Base-by-base conservation (phyloP, 228 moss, liverwort and hornwort species). In the Sphagnum magellanicum region DNA sequence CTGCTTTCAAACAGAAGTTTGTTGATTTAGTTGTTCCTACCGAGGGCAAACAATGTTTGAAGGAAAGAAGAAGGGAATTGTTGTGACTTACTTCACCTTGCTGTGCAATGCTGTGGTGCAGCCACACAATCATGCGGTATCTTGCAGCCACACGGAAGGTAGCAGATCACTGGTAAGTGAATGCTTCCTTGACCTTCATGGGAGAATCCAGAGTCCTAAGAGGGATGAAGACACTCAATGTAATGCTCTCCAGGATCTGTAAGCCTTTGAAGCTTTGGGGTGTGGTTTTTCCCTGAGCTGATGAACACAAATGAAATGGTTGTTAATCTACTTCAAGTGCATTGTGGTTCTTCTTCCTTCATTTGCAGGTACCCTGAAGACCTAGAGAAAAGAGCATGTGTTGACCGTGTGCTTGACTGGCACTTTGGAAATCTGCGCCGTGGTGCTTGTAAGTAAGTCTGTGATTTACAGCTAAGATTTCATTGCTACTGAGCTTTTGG, bases 121-220 rank as follows among this genome's bases (percentile, higher is more conserved):
- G 87, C 73, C 84, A 87, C 82, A 79, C 95, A 52, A 95, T 95
- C 68, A 65, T 90, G 75, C 74, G 80, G 82, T 92, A 94, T 67
- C 78, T 91, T 70, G 84, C 81, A 55, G 69, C 76, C 51, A 82
- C 83, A 14, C 75, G 78, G 64, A 84, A 83, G 73, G 82, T 90
- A 46, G 79, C 87, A 59, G 90, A 90, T 71, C 95, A 89, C 69
- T 92, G 95, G 90, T 92, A 71, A 82, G 64, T 51, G 50, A 48
- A 12, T 55, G 12, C 12, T 55, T 55, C 55, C 55, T 55, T 55
- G 12, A 12, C 9, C 8, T 55, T 55, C 55, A 8, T 55, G 8
- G 4, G 9, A 55, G 12, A 55, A 8, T 55, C 55, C 55, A 55
- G 9, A 55, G 12, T 55, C 55, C 9, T 55, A 55, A 1, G 12